Evolutionary conservation across 805 yeast genomes (phyloP), one percentile per base, ranked within the genome.

Genomic region (Ogataea henricii): DNA sequence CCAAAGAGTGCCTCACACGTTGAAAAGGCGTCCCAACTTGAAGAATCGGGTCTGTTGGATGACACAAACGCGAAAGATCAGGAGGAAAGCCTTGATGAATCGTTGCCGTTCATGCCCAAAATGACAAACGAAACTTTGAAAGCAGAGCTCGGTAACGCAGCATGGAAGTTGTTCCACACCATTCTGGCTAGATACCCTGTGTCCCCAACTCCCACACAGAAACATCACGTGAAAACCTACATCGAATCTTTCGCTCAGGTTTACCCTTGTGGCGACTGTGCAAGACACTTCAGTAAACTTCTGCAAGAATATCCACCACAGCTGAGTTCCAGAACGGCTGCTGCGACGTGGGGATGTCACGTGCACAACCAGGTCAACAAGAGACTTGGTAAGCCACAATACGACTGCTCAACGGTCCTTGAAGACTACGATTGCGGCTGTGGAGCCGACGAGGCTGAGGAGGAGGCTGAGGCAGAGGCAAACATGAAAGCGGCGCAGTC

Each of bases 391-490:
- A 89, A 91, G 57, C 79, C 77, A 1, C 72, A 74, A 14, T 94
- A 89, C 65, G 97, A 94, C 65, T 94, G 99, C 65, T 75, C 88
- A 2, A 81, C 78, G 6, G 86, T 94, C 47, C 71, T 88, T 45
- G 97, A 89, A 56, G 94, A 89, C 67, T 94, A 94, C 66, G 96
- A 91, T 60, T 92, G 99, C 72, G 99, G 99, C 0, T 92, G 99
- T 69, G 96, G 94, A 1, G 74, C 66, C 10, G 96, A 82, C 43
- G 92, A 83, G 57, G 80, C 77, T 55, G 75, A 70, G 40, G 69
- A 60, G 6, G 82, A 74, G 46, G 54, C 51, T 14, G 63, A 66
- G 3, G 49, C 64, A 39, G 63, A 66, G 3, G 49, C 64, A 39
- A 54, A 51, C 30, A 63, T 62, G 23, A 9, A 47, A 51, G 47